phyloP scores from a whole-genome alignment of 345 rosid genomes.

The Mangifera indica region DNA sequence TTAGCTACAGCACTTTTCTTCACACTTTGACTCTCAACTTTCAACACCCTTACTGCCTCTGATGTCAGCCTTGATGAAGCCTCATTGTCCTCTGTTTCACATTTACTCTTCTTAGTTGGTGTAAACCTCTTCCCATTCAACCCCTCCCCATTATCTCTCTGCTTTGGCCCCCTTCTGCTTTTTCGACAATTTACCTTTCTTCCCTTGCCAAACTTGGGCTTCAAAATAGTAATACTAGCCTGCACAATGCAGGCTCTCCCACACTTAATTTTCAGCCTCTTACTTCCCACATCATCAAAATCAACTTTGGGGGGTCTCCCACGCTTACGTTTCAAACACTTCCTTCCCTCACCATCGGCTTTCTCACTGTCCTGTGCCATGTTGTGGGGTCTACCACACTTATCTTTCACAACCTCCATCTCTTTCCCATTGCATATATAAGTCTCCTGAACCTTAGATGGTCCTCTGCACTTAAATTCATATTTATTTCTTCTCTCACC shows the following conservation, averaged over 20 bases:
- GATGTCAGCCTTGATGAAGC: conserved; percentile 11
- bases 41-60: conserved; percentile 13
- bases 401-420: conserved; percentile 7
- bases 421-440: conserved; percentile 1
- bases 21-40: conserved; percentile 15
- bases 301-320: conserved; percentile 27
- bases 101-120: conserved; percentile 22
- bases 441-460: conserved; percentile 14
- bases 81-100: conserved; percentile 17
- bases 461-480: conserved; percentile 26
- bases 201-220: conserved; percentile 17
- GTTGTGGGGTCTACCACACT: conserved; percentile 27
- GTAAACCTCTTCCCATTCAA: conserved; percentile 21
- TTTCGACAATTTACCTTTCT: conserved; percentile 27
- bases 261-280: conserved; percentile 24
- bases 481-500: conserved; percentile 12
- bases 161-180: conserved; percentile 23
- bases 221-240: neutral
- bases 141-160: conserved; percentile 16
- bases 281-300: conserved; percentile 10
- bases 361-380: conserved; percentile 16
- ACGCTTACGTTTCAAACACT: conserved; percentile 24
- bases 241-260: conserved; percentile 29
- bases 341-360: conserved; percentile 11
- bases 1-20: conserved; percentile 23